phyloP scores from a whole-genome alignment of 2,329 filamentous ascomycete genomes.

The Microdochium trichocladiopsis region DNA sequence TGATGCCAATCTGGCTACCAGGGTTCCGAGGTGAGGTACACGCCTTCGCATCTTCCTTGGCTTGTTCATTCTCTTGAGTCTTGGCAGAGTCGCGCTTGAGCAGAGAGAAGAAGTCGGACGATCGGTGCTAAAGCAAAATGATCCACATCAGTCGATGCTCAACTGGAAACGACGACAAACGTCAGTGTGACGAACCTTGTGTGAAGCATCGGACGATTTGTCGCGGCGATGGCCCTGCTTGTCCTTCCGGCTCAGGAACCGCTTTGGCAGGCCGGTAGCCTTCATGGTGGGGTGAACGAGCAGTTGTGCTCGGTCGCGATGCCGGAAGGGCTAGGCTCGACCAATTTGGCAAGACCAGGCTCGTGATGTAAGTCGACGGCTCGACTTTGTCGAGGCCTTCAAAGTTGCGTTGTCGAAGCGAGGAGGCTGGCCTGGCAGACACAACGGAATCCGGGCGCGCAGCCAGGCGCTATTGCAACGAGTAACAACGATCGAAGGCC shows the following conservation, averaged over 20 bases:
- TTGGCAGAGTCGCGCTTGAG: slow-evolving; percentile 56
- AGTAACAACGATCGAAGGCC: neutral
- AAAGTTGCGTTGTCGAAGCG: neutral
- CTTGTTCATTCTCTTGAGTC: slow-evolving; percentile 41
- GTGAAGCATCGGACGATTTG: slow-evolving; percentile 46
- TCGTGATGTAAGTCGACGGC: slow-evolving; percentile 3
- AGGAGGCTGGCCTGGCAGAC: neutral
- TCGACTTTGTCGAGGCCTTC: neutral
- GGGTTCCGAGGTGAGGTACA: slow-evolving; percentile 3
- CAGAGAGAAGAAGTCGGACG: slow-evolving; percentile 55
- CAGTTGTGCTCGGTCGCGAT: slow-evolving; percentile 3
- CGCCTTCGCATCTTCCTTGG: slow-evolving; percentile 31
- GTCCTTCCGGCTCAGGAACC: slow-evolving; percentile 65
- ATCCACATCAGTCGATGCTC: slow-evolving; percentile 3
- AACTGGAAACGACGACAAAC: slow-evolving; percentile 4
- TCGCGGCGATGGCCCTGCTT: slow-evolving; percentile 51
- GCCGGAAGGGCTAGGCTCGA: slow-evolving; percentile 1
- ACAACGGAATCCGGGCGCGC: neutral
- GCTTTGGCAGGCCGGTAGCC: slow-evolving; percentile 42
- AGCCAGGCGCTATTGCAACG: neutral
- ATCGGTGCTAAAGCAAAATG: slow-evolving; percentile 33
- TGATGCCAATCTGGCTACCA: slow-evolving; percentile 1
- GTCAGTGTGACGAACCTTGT: slow-evolving; percentile 35
- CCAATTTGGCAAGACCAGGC: neutral
- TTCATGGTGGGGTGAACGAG: slow-evolving; percentile 35